phyloP scores from a whole-genome alignment of 495 filamentous ascomycete species.

The Viridothelium virens region DNA sequence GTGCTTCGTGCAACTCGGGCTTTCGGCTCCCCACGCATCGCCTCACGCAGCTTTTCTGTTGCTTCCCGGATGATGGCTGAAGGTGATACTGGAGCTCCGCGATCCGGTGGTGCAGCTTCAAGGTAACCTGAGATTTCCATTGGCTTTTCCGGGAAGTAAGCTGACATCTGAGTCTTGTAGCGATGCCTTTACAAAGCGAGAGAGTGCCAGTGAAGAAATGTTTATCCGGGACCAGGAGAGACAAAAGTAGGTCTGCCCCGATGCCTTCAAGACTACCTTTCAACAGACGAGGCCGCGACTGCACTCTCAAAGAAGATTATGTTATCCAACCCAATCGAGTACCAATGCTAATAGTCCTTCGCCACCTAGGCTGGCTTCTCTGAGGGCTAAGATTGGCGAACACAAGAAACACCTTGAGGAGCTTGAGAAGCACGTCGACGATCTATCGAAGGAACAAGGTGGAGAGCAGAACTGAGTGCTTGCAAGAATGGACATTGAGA shows the following conservation, averaged over 20 bases:
- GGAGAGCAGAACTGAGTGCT: constrained; percentile 59
- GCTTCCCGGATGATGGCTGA: constrained; percentile 36
- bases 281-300: background rate
- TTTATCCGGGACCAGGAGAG: constrained; percentile 79
- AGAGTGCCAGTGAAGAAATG: constrained; percentile 75
- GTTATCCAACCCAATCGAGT: background rate
- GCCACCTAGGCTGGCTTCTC: background rate
- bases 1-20: background rate
- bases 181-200: constrained; percentile 84
- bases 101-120: constrained; percentile 37
- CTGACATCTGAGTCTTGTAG: constrained; percentile 27
- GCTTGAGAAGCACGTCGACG: constrained; percentile 37
- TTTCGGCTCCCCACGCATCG: constrained; percentile 4
- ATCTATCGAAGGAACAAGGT: constrained; percentile 58
- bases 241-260: constrained; percentile 49
- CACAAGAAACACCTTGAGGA: constrained; percentile 76
- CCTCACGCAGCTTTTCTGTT: constrained; percentile 31
- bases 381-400: constrained; percentile 62
- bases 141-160: background rate
- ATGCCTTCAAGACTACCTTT: background rate
- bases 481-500: background rate
- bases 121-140: constrained; percentile 29
- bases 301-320: background rate
- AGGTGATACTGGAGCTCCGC: constrained; percentile 43
- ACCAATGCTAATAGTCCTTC: background rate